Evolutionary conservation across 176 grass and related monocot genomes (phyloP).

Genomic region (Zoysia japonica): DNA sequence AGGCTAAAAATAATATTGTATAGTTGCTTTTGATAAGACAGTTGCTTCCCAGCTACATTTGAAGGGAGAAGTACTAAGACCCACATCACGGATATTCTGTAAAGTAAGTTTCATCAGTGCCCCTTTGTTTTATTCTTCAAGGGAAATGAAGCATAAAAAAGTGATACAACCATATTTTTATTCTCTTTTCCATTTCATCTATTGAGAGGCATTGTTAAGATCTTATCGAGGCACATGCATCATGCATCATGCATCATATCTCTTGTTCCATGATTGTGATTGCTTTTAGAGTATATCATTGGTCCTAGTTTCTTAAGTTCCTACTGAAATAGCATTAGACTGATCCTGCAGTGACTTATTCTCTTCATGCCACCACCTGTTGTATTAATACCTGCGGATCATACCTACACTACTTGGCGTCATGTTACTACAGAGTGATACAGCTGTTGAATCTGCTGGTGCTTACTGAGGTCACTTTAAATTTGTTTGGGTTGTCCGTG

Average conservation of each 20-base stretch:
- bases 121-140: conserved; percentile 5
- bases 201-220: conserved; percentile 9
- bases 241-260: conserved; percentile 24
- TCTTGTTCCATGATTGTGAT: conserved; percentile 39
- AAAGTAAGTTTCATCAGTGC: conserved; percentile 21
- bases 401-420: background rate
- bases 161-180: background rate
- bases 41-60: background rate
- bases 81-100: conserved; percentile 4
- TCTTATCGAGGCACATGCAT: conserved; percentile 22
- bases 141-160: background rate
- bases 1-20: conserved; percentile 1
- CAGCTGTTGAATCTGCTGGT: background rate
- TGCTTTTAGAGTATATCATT: conserved; percentile 28
- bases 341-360: conserved; percentile 20
- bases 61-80: background rate
- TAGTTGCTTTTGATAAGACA: conserved; percentile 10
- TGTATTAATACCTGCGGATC: background rate
- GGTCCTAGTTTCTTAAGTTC: conserved; percentile 28
- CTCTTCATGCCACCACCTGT: conserved; percentile 9
- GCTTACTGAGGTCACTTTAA: background rate
- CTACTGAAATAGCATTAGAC: conserved; percentile 38
- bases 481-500: background rate
- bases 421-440: background rate
- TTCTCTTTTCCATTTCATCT: background rate